Evolutionary conservation across 2,329 filamentous ascomycete species (phyloP).

Genomic region (Lasiodiplodia sp.): DNA sequence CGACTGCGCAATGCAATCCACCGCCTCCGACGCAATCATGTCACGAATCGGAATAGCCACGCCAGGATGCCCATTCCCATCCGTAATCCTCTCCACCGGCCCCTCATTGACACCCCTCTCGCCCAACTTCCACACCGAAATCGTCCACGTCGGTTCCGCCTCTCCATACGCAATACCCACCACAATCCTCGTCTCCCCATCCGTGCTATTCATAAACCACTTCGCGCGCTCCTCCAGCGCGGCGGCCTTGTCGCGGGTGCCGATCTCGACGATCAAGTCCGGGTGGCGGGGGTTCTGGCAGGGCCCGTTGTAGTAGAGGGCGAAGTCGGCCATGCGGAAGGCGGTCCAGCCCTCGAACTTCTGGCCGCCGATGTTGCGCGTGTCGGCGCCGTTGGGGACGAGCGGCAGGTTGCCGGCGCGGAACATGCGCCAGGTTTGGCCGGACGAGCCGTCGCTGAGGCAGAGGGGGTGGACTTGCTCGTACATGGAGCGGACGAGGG

Average conservation of each 20-base stretch:
- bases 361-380: neutral
- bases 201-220: neutral
- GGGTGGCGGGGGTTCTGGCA: neutral
- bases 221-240: neutral
- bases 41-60: neutral
- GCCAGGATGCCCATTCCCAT: neutral
- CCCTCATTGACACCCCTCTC: neutral
- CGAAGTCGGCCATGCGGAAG: neutral
- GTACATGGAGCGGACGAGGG: neutral
- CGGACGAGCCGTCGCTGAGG: neutral
- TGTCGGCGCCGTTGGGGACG: neutral
- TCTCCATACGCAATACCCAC: neutral
- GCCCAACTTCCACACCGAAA: neutral
- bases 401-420: too few relatives aligned
- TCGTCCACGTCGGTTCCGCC: neutral
- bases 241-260: neutral
- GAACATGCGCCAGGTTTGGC: neutral
- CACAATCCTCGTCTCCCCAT: neutral
- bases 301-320: neutral
- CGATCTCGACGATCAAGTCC: neutral
- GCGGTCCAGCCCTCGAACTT: neutral
- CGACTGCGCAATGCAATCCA: neutral
- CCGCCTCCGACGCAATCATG: neutral
- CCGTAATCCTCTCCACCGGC: neutral
- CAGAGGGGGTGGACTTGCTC: neutral